A percentile compares a stretch with the other conserved stretches of the same genome.
Evolutionary conservation across 2,329 filamentous ascomycete species (phyloP).

Genomic region (Paracoccidioides brasiliensis): DNA sequence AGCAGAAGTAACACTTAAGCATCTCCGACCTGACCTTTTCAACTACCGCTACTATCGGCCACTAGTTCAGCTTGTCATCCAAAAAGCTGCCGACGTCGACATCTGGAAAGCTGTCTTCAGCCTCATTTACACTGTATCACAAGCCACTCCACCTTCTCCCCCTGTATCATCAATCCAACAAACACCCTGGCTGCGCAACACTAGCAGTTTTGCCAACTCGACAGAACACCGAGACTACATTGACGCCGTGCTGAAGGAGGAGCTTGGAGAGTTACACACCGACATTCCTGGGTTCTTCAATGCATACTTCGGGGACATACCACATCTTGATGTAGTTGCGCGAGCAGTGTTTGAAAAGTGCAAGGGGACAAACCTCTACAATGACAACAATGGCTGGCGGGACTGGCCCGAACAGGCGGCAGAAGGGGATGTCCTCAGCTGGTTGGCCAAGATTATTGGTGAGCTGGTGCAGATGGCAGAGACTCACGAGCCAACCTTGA

Average conservation of each 20-base stretch:
- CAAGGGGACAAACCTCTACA: not conserved
- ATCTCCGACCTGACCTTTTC: constrained; percentile 1
- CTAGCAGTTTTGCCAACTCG: constrained; percentile 11
- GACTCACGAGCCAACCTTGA: not conserved
- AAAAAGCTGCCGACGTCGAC: constrained; percentile 4
- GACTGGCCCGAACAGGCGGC: not conserved
- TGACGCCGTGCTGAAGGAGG: constrained; percentile 10
- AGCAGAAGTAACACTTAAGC: not conserved
- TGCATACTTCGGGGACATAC: constrained; percentile 12
- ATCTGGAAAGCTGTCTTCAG: constrained; percentile 7
- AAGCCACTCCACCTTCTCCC: not conserved
- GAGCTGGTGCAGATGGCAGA: not conserved
- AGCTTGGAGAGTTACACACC: constrained; percentile 8
- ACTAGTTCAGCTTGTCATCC: constrained; percentile 4
- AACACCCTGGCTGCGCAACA: constrained; percentile 10
- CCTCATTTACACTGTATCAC: constrained; percentile 4
- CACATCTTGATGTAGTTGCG: constrained; percentile 7
- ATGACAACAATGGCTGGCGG: not conserved
- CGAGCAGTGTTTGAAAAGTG: not conserved
- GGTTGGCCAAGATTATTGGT: not conserved
- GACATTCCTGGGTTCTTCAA: constrained; percentile 13
- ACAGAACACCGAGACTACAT: constrained; percentile 12
- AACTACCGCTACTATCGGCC: constrained; percentile 3
- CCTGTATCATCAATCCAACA: constrained; percentile 6
- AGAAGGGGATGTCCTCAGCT: not conserved